Base-by-base conservation (phyloP, 2,329 filamentous ascomycete species). In the Fragosphaeria purpurea region DNA sequence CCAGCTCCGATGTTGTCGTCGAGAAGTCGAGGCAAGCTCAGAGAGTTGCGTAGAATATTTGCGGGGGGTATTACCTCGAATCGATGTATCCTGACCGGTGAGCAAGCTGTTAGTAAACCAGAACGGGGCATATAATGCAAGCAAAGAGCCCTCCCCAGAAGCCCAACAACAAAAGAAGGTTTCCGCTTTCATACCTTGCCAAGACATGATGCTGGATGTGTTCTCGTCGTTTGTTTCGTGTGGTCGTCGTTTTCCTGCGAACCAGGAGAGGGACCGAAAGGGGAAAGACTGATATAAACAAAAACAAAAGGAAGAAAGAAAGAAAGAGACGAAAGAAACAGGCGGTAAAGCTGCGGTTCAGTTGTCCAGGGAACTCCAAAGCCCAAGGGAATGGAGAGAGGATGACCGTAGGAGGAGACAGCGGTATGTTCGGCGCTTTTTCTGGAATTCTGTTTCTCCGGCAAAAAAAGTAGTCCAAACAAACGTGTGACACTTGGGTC, bases 181-280 rank as follows among this genome's bases (percentile, higher is more conserved):
- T 41, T 22, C 22, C 22, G 22, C 22, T 22, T 22, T 22, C 47
- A 32, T 10, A 57, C 55, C 53, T 56, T 57, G 55, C 55, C 55
- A 57, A 39, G 55, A 57, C 55, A 57, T 57, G 45, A 10, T 56
- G 53, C 35, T 35, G 6, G 43, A 37, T 45, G 34, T 46, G 44
- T 51, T 34, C 30, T 32, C 48, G 51, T 37, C 10, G 10, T 38
- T 47, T 45, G 41, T 46, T 31, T 42, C 13, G 12, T 34, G 38
- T 31, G 38, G 10, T 22, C 22, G 34, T 5, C 30, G 42, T 37
- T 37, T 37, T 37, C 7, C 11, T 30, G 41, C 11, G 33, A 31
- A 44, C 12, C 32, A 44, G 31, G 33, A 22, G 31, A 30, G 31
- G 4, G 11, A 34, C 11, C 7, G 32, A 39, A 35, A 22, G 44